Conservation (phyloP, 1,284 basidiomycete species). For the Papiliotrema fonsecae region DNA sequence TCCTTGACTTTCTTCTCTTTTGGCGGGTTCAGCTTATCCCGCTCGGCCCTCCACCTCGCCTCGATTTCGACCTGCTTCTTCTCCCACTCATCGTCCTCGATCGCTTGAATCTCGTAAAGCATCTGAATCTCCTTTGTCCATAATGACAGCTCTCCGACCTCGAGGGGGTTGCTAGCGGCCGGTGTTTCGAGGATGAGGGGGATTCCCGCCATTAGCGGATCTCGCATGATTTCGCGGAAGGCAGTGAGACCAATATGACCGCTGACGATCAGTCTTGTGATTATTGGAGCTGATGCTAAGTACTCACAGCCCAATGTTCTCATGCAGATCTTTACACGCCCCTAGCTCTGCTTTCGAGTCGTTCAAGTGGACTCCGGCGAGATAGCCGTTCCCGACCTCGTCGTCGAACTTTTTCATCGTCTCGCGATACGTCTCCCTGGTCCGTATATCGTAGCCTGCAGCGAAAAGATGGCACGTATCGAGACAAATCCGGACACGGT, state of each 20-base stretch:
- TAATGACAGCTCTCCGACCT: conserved; percentile 52
- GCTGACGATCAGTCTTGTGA: conserved; percentile 47
- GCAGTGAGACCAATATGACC: conserved; percentile 62
- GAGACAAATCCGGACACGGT: conserved; percentile 71
- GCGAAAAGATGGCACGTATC: conserved; percentile 85
- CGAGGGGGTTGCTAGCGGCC: conserved; percentile 42
- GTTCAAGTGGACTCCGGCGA: conserved; percentile 78
- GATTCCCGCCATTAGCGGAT: conserved; percentile 62
- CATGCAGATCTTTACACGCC: conserved; percentile 70
- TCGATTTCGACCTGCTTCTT: conserved; percentile 31
- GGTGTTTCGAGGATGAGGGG: conserved; percentile 81
- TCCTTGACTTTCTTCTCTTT: conserved; percentile 28
- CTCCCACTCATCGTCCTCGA: conserved; percentile 39
- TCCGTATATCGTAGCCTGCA: conserved; percentile 75
- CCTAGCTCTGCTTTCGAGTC: conserved; percentile 66
- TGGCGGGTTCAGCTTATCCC: conserved; percentile 38
- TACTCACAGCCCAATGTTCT: conserved; percentile 73
- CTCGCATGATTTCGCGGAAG: conserved; percentile 66
- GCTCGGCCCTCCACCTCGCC: conserved; percentile 31
- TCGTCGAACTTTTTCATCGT: conserved; percentile 59
- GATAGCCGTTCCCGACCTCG: conserved; percentile 64
- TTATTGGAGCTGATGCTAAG: not conserved
- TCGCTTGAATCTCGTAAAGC: conserved; percentile 43
- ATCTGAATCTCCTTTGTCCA: conserved; percentile 67
- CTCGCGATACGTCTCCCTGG: conserved; percentile 44